Evolutionary conservation across 257 asterid species (phyloP), one percentile per base, ranked within the genome.

Genomic region (Solanum piurae): DNA sequence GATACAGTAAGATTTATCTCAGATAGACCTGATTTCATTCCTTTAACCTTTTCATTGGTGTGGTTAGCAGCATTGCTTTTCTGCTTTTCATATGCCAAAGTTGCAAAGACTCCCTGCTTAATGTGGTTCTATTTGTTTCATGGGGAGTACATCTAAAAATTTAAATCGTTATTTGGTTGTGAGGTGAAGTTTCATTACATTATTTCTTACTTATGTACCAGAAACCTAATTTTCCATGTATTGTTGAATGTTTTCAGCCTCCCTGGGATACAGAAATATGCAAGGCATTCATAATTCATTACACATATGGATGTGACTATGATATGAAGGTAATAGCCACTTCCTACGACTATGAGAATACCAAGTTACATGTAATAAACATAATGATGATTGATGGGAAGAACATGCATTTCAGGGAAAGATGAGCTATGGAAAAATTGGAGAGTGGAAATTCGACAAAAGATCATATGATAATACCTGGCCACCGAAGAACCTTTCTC

Each of bases 381-480:
- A 13, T 40, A 77, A 77, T 77, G 84, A 77, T 69, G 49, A 77
- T 40, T 77, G 84, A 77, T 69, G 83, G 62, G 79, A 42, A 85
- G 71, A 86, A 36, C 71, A 69, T 86, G 69, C 11, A 18, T 20
- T 88, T 40, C 90, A 95, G 98, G 99, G 99, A n/a, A 91, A 94
- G 73, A 76, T 94, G 93, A 96, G 98, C 42, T 91, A 91, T n/a
- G 98, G 98, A 88, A 95, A 95, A 93, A 89, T 95, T 74, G 99
- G 99, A 87, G 98, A 95, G 88, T 96, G 98, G 99, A 95, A 98
- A 93, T 96, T 96, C 62, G 99, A 96, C 91, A 96, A 96, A 89
- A 94, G 98, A 90, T 94, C 99, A 76, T 94, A 92, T 31, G 93
- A 86, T 91, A 85, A 85, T 20, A 77, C 66, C 49, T 95, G 96